Evolutionary conservation across 2,329 filamentous ascomycete genomes (phyloP), one percentile per base, ranked within the genome.

Genomic region (Tolypocladium sp.): DNA sequence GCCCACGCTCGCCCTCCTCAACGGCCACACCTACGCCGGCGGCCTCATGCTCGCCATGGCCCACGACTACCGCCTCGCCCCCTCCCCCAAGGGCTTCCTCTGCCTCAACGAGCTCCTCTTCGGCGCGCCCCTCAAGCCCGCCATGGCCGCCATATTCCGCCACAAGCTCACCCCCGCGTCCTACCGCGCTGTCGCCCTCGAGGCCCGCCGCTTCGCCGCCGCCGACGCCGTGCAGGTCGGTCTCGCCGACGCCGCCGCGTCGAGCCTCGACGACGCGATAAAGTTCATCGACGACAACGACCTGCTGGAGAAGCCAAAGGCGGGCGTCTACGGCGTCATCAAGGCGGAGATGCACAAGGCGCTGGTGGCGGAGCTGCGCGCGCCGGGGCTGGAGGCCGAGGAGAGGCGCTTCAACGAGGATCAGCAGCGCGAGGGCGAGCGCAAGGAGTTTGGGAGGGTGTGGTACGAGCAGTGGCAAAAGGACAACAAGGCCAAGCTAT

Each of bases 71-170:
- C 84, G 91, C 35, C 79, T 94, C 64, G 89, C 90, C 76, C 88
- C 88, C 68, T 82, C 87, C 0, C 68, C 79, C 2, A 79, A 82
- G 25, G 91, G 90, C n/a, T 92, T 85, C 73, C 72, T 90, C 44
- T 93, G 90, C 73, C 76, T 94, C 64, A 93, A 93, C 72, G 90
- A 94, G 75, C 79, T 94, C 17, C 86, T 92, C 64, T 88, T 94
- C 62, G 90, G 90, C 57, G 87, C 87, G 1, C 83, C 87, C n/a
- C 81, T 94, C 41, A 82, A 86, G 64, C 81, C 89, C 3, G 80
- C 89, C 60, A 92, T 95, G 89, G 82, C 82, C 58, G 78, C 79
- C 55, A 83, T 94, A 63, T 93, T 94, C 76, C 80, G 89, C 17
- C 76, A 86, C 65, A 94, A 93, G 73, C 71, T 87, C 3, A 66